Evolutionary conservation across 768 basidiomycete species (phyloP).

Genomic region (Clathrus columnatus): DNA sequence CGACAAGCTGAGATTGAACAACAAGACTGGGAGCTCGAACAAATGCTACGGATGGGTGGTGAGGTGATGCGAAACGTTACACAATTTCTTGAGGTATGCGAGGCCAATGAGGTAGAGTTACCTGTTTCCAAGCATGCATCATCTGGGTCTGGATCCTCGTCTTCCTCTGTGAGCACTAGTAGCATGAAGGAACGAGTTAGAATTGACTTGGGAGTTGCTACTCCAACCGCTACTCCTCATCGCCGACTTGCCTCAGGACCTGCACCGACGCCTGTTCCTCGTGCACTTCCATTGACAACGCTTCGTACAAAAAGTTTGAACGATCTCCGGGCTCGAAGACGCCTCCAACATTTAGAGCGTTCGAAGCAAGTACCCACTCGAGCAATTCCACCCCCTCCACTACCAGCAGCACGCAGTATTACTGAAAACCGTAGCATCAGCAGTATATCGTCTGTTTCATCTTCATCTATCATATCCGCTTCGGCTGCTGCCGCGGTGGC

Average conservation of each 20-base stretch:
- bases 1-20: conserved; percentile 37
- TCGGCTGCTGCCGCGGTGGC: conserved; percentile 35
- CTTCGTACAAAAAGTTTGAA: conserved; percentile 9
- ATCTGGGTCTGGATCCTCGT: not conserved
- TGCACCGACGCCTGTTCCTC: not conserved
- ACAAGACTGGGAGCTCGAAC: conserved; percentile 51
- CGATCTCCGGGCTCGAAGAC: conserved; percentile 6
- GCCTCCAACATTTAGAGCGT: conserved; percentile 5
- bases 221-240: not conserved
- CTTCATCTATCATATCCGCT: conserved; percentile 58
- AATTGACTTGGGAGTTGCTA: not conserved
- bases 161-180: not conserved
- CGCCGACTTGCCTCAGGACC: not conserved
- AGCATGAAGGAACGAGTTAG: not conserved
- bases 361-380: not conserved
- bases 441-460: conserved; percentile 59
- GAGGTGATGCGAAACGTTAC: conserved; percentile 76
- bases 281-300: not conserved
- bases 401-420: no score
- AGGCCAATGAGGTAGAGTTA: conserved; percentile 25
- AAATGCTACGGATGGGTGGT: conserved; percentile 73
- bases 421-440: conserved; percentile 30
- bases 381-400: not conserved
- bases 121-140: conserved; percentile 7
- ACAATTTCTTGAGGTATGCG: conserved; percentile 49